Conservation (phyloP, 2,329 filamentous ascomycete species). For the Fusarium stilboides region DNA sequence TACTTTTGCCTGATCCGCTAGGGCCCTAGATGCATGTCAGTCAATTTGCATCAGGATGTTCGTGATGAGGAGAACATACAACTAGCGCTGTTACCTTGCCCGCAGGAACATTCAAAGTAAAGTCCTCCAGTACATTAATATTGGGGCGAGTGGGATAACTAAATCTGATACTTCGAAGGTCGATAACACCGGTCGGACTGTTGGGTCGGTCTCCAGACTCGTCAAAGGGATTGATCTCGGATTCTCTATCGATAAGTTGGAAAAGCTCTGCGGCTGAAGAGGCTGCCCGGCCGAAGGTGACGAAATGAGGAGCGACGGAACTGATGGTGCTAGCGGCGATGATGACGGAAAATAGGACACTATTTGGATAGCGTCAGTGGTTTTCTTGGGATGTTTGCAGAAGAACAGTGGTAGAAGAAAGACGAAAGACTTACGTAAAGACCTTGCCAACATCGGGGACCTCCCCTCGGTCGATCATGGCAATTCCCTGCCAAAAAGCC, state of each 20-base stretch:
- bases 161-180: constrained; percentile 54
- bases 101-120: constrained; percentile 60
- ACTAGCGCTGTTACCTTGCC: constrained; percentile 62
- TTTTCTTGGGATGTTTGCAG: too few species aligned
- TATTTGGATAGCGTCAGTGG: constrained; percentile 17
- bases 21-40: constrained; percentile 47
- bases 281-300: constrained; percentile 58
- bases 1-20: constrained; percentile 59
- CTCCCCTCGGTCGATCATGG: too few species aligned
- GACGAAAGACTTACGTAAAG: constrained; percentile 31
- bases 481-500: constrained; percentile 61
- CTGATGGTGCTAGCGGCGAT: constrained; percentile 51
- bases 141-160: constrained; percentile 63
- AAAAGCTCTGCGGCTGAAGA: constrained; percentile 56
- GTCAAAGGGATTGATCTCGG: constrained; percentile 57
- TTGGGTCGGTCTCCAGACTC: constrained; percentile 52
- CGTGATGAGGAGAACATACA: constrained; percentile 54
- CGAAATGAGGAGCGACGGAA: constrained; percentile 55
- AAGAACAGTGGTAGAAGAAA: too few species aligned
- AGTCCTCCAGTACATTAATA: constrained; percentile 58
- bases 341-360: constrained; percentile 58
- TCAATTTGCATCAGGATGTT: too few species aligned
- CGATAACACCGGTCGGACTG: too few species aligned
- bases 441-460: constrained; percentile 52
- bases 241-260: constrained; percentile 56